A percentile compares a stretch with the other conserved stretches of the same genome.
phyloP scores from a whole-genome alignment of 768 basidiomycete genomes.

The Phlebiopsis gigantea region DNA sequence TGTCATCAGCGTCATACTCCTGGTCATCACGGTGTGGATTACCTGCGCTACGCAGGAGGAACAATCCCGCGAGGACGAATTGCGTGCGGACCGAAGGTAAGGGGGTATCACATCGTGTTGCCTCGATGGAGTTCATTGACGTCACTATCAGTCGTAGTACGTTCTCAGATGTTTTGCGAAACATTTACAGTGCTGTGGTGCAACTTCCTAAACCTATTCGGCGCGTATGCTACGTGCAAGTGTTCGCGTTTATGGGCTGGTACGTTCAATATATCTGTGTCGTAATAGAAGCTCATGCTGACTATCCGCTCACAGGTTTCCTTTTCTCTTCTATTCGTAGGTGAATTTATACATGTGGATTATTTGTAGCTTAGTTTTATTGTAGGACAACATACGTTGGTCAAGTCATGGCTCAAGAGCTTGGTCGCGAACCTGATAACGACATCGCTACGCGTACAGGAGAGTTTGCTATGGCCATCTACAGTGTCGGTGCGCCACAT shows the following conservation, averaged over 20 bases:
- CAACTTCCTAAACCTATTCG: slow-evolving; percentile 80
- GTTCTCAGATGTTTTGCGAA: slow-evolving; percentile 67
- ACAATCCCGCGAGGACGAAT: slow-evolving; percentile 48
- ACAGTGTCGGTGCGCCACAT: slow-evolving; percentile 71
- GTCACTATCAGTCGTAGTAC: slow-evolving; percentile 33
- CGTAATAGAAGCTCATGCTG: slow-evolving; percentile 28
- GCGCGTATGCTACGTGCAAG: slow-evolving; percentile 87
- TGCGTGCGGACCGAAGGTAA: slow-evolving; percentile 31
- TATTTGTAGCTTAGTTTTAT: slow-evolving; percentile 3
- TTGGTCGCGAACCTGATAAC: slow-evolving; percentile 65
- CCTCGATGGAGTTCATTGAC: too few species aligned
- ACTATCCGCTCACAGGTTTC: slow-evolving; percentile 50
- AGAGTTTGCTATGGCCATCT: slow-evolving; percentile 84
- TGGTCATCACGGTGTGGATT: slow-evolving; percentile 77
- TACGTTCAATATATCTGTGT: slow-evolving; percentile 1
- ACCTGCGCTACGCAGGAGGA: slow-evolving; percentile 88
- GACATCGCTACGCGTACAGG: slow-evolving; percentile 84
- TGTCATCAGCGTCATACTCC: slow-evolving; percentile 72
- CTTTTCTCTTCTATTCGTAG: slow-evolving; percentile 89
- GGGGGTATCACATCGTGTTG: too few species aligned
- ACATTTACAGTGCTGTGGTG: slow-evolving; percentile 67
- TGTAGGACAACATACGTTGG: slow-evolving; percentile 87
- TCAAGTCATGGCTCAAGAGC: slow-evolving; percentile 86
- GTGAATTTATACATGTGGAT: too few species aligned
- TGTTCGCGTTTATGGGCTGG: slow-evolving; percentile 98